Evolutionary conservation across 1,284 basidiomycete species (phyloP).

Genomic region (Pyrrhoderma lamaoense): DNA sequence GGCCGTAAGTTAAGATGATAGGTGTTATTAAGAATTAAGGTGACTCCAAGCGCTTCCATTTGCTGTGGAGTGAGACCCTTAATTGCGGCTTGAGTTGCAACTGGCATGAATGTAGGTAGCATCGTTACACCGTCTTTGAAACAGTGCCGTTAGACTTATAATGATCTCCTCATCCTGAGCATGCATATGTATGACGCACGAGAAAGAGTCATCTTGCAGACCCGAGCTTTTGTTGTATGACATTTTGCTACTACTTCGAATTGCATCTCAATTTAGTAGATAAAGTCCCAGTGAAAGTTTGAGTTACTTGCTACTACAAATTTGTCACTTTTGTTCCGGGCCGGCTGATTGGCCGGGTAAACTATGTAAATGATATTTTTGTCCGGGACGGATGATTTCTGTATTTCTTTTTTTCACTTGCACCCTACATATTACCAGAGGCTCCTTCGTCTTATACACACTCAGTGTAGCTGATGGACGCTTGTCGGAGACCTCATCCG

Average conservation of each 20-base stretch:
- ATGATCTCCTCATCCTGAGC: neutral
- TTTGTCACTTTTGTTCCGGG: too few relatives aligned
- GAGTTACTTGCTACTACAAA: neutral
- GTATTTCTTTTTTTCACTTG: too few relatives aligned
- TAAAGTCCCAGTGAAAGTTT: too few relatives aligned
- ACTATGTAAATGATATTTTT: too few relatives aligned
- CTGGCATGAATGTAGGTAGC: conserved; percentile 86
- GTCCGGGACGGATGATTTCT: too few relatives aligned
- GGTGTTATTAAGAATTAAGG: conserved; percentile 78
- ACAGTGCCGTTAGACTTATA: neutral
- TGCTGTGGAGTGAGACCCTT: conserved; percentile 82
- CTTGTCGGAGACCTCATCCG: too few relatives aligned
- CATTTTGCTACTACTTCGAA: conserved; percentile 76
- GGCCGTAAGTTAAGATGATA: conserved; percentile 80
- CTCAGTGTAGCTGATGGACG: too few relatives aligned
- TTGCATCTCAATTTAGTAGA: conserved; percentile 40
- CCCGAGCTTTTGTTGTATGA: conserved; percentile 67
- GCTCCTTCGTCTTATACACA: too few relatives aligned
- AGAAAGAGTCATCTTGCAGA: conserved; percentile 62
- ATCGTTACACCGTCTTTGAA: conserved; percentile 65
- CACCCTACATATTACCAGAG: too few relatives aligned
- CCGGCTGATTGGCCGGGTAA: too few relatives aligned
- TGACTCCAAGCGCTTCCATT: conserved; percentile 70
- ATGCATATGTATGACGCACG: conserved; percentile 20
- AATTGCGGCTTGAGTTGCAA: conserved; percentile 81